Evolutionary conservation across 192 early-diverging fungal genomes (phyloP), one percentile per base, ranked within the genome.

Genomic region (Phlyctochytrium bullatum): DNA sequence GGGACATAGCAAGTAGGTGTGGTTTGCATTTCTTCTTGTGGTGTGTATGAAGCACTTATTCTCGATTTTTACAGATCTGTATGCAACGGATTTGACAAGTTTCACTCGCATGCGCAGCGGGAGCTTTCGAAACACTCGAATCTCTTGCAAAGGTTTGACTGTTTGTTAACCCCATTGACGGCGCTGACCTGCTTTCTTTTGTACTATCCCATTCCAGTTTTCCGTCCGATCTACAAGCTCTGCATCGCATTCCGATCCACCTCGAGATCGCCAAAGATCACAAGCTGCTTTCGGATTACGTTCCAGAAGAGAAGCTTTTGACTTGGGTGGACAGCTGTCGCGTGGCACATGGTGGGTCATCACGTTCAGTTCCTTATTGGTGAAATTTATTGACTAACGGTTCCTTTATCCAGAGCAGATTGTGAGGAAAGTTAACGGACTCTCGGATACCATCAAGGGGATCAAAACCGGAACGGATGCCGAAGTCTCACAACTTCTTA

Each of bases 181-280:
- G n/a, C n/a, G n/a, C n/a, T n/a, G n/a, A n/a, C n/a, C n/a, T n/a
- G 30, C 36, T 0, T 34, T 14, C 33, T 66, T 63, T 47, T 2
- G 10, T 29, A 23, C 52, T 69, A 25, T 14, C 16, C 36, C 32
- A 25, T n/a, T 59, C 28, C 36, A 76, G 75, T 40, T 78, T 81
- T 36, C 76, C 80, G 4, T 66, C 72, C 2, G 80, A 82, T 53
- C 36, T 82, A n/a, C 69, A 82, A 61, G 67, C 73, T 2, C 31
- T 82, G 34, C 68, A 74, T 59, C 72, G 65, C 51, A 72, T 82
- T 32, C 80, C 80, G 6, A 71, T 82, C 29, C 80, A 82, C 50
- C 54, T 25, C 14, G 35, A 47, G 4, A 76, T 82, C 28, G 61
- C 67, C 33, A 65, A 66, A 16, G 66, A 69, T 2, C 36, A 67